Base-by-base conservation (phyloP, 345 rosid genomes). In the Populus ilicifolia region DNA sequence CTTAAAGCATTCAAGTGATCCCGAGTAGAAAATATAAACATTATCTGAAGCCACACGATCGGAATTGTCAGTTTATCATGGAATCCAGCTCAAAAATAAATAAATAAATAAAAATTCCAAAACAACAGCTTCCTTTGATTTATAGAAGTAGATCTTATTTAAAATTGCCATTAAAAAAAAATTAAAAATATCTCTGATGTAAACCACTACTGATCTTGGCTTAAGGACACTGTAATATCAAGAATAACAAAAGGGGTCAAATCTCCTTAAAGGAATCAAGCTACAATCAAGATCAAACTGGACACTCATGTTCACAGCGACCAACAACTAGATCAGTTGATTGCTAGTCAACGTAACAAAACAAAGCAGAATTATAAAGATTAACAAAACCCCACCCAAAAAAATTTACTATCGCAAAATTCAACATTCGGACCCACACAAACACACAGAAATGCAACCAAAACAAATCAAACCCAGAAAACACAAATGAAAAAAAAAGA, bases 271-370 rank as follows among this genome's bases (percentile, higher is more conserved):
- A 59, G 63, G 63, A 65, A 63, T 27, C 16, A 61, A 30, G 33
- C 33, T 30, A 30, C 4, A 30, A n/a, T 44, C 29, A 44, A 46
- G 20, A 30, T 3, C 36, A 62, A 3, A 20, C 64, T 39, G 33
- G 81, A 29, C 65, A 69, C 61, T 62, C 78, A 69, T 64, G 33
- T 23, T 30, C 39, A 75, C 66, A 48, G 38, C 16, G 38, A 59
- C 35, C 56, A 35, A 10, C 43, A 61, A 39, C 67, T 44, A 81
- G 74, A 81, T 79, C 80, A 43, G 35, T 27, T 50, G 80, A 74
- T 59, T 59, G 29, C n/a, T 71, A 63, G 69, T 71, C n/a, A 76
- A 69, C 39, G 25, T 11, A 59, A 9, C 63, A 59, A 11, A 54
- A 29, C 74, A 69, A 27, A 39, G 8, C 62, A 30, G 25, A 62